Conservation (phyloP, 1,139 yeast species). For the Pichia sp. region DNA sequence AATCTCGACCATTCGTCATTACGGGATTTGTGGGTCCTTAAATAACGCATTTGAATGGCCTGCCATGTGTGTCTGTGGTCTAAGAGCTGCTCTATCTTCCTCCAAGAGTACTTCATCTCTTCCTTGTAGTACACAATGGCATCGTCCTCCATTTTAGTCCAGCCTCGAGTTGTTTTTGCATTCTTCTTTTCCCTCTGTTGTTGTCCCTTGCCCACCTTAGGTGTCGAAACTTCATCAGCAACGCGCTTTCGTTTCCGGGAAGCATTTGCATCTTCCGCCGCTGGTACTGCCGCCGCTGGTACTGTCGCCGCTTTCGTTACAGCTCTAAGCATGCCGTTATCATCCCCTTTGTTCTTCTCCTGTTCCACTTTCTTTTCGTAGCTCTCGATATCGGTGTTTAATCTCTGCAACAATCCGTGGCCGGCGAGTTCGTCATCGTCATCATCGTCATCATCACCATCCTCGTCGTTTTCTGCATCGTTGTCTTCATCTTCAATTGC, state of each 20-base stretch:
- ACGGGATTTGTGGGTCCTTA: slow-evolving; percentile 31
- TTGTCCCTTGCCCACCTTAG: no score
- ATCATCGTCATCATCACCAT: slow-evolving; percentile 3
- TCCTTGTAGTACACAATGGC: slow-evolving; percentile 33
- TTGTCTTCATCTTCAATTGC: slow-evolving; percentile 2
- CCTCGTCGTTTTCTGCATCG: slow-evolving; percentile 3
- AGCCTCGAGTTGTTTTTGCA: slow-evolving; percentile 12
- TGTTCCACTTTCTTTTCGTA: slow-evolving; percentile 24
- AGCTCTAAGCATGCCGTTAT: no score
- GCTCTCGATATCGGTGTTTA: slow-evolving; percentile 22
- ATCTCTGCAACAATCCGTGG: slow-evolving; percentile 16
- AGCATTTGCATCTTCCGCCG: no score
- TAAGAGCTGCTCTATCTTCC: slow-evolving; percentile 29
- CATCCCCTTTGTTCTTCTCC: slow-evolving; percentile 13
- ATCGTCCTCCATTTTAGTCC: slow-evolving; percentile 34
- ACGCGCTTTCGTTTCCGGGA: no score
- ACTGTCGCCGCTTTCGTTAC: no score
- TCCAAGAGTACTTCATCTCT: slow-evolving; percentile 32
- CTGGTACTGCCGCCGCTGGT: no score
- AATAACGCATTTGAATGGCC: slow-evolving; percentile 38
- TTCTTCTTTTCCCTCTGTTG: neutral
- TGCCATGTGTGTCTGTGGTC: slow-evolving; percentile 34
- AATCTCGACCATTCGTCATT: slow-evolving; percentile 28
- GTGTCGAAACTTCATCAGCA: no score
- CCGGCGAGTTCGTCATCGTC: slow-evolving; percentile 3